Percentiles rank a stretch among this genome's conserved stretches.
These are phyloP conservation scores for Teunomyces funiuensis DNA, from an alignment of 805 yeast genomes.

Conservation along the genomic window DNA sequence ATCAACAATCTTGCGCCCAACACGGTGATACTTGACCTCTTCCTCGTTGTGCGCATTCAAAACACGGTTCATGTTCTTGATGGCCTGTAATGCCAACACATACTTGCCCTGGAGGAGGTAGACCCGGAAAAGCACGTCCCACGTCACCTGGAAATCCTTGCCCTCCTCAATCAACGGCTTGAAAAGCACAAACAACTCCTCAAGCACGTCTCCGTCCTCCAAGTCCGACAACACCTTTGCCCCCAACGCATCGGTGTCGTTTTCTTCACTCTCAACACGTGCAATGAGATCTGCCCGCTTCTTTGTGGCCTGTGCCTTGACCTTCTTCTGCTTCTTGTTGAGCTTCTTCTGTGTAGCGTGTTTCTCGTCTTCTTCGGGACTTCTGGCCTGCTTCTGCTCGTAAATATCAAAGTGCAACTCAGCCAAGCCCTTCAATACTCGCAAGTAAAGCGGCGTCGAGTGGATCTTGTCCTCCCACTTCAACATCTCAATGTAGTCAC, in stretches of 20 bases:
- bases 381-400: slow-evolving; percentile 22
- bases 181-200: slow-evolving; percentile 40
- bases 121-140: slow-evolving; percentile 45
- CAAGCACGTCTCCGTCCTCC: slow-evolving; percentile 39
- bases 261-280: slow-evolving; percentile 42
- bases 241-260: slow-evolving; percentile 65
- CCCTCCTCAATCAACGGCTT: slow-evolving; percentile 45
- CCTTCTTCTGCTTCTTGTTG: slow-evolving; percentile 55
- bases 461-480: slow-evolving; percentile 80
- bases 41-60: slow-evolving; percentile 22
- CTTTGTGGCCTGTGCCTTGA: slow-evolving; percentile 47
- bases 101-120: slow-evolving; percentile 45
- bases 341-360: slow-evolving; percentile 15
- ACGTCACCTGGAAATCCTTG: slow-evolving; percentile 33
- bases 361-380: slow-evolving; percentile 20
- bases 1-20: slow-evolving; percentile 32
- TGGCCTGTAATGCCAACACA: slow-evolving; percentile 45
- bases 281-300: slow-evolving; percentile 54
- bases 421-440: slow-evolving; percentile 67
- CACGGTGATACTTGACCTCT: slow-evolving; percentile 16
- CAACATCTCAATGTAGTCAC: slow-evolving; percentile 75
- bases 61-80: slow-evolving; percentile 42
- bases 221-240: slow-evolving; percentile 35
- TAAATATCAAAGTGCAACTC: slow-evolving; percentile 49
- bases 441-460: slow-evolving; percentile 66